Evolutionary conservation across 257 asterid genomes (phyloP).

Genomic region (Ehretia macrophylla): DNA sequence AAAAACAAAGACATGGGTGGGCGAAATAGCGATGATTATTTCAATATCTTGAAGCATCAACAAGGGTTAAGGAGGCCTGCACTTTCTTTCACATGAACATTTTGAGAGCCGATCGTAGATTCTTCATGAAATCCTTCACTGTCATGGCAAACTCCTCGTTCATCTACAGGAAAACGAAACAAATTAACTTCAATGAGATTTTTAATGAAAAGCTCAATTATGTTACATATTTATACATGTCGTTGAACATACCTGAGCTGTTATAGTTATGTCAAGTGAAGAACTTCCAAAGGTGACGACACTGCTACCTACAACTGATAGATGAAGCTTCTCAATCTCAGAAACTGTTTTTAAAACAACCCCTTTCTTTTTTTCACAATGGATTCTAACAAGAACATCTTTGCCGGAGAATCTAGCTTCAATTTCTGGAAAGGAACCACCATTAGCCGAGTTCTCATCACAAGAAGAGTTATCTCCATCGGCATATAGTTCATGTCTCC

Average conservation of each 20-base stretch:
- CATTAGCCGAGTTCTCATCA: conserved; percentile 9
- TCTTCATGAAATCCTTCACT: conserved; percentile 30
- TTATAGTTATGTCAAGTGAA: conserved; percentile 53
- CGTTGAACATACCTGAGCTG: conserved; percentile 82
- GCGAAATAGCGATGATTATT: neutral
- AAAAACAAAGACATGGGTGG: neutral
- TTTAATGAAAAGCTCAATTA: neutral
- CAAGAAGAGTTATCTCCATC: conserved; percentile 21
- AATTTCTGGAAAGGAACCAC: conserved; percentile 47
- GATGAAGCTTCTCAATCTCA: conserved; percentile 54
- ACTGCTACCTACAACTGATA: conserved; percentile 56
- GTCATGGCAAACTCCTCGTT: conserved; percentile 27
- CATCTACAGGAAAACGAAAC: conserved; percentile 25
- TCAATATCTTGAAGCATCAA: too few species aligned
- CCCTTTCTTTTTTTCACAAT: conserved; percentile 68
- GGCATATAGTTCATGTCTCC: conserved; percentile 30
- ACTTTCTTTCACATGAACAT: conserved; percentile 17
- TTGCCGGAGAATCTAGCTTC: conserved; percentile 49
- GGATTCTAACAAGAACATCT: conserved; percentile 55
- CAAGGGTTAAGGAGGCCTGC: too few species aligned
- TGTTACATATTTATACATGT: neutral
- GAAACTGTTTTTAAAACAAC: conserved; percentile 36
- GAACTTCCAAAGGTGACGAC: conserved; percentile 58
- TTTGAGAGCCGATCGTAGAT: conserved; percentile 28
- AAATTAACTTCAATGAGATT: neutral